Base-by-base conservation (phyloP, 2,329 filamentous ascomycete species). In the Teratosphaeria pseudoeucalypti region DNA sequence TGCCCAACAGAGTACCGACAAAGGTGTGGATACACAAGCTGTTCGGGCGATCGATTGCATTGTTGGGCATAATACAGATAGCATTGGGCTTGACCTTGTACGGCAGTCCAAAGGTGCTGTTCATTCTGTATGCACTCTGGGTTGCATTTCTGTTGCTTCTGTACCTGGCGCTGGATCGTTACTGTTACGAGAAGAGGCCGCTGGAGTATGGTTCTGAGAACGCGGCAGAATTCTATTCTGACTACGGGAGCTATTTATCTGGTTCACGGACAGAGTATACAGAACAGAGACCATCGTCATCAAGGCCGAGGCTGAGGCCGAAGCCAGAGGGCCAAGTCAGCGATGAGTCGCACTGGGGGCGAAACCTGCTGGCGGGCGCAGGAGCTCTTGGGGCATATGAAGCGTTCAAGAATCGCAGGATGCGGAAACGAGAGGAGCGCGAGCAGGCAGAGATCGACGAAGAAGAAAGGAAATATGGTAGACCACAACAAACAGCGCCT, bases 81-180 rank as follows among this genome's bases (percentile, higher is more conserved):
- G 88, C 94, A 0, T 80, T 99, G 0, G 94, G 94, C 0, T 79
- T 99, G 54, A 92, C 92, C 0, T 79, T 99, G 1, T 99, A 96
- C 69, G 94, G 94, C 6, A 96, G 92, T 34, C 92, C 94, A 5
- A 85, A 87, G 68, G 83, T 82, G 43, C 81, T 92, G 3, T 99
- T 97, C 72, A 85, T 99, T 57, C 78, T 97, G 3, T 99, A 88
- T 69, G 82, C 92, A 0, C 63, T 97, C 0, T 92, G 87, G 79
- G 87, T 88, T 72, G 83, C 84, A 32, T 79, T 88, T 19, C 76
- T 96, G 37, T 66, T 96, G 16, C 68, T 91, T 1, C 64, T 85
- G 14, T 96, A 91, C 74, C 95, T 97, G 67, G 78, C 92, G 58
- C 78, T 96, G 37, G 87, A 87, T 64, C 95, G 89, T 73, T 79